Base-by-base conservation (phyloP, 2,329 filamentous ascomycete species). In the Trichoderma hamatum region DNA sequence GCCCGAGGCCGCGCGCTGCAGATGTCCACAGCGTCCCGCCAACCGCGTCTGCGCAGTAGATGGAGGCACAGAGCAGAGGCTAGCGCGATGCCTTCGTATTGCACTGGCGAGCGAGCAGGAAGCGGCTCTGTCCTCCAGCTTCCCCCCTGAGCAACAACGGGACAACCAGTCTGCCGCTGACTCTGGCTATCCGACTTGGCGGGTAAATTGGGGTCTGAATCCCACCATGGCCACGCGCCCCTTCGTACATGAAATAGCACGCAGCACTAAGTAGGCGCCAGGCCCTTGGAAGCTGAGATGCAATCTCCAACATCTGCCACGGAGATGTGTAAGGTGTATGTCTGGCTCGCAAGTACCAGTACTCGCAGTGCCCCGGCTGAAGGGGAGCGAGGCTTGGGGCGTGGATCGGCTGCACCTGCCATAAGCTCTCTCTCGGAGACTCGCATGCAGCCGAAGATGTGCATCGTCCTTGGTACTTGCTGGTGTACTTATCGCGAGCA, bases 361-460 rank as follows among this genome's bases (percentile, higher is more conserved):
- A 54, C 26, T 4, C 49, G 39, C 39, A 16, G 51, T 52, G 26
- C 26, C 46, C 30, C 54, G 32, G 21, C 60, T 39, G 46, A 51
- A 63, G 46, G 14, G 21, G 46, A 30, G 39, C 13, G 61, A 55
- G 32, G 49, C 49, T 55, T 64, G 61, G 61, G 51, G 51, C 34
- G 43, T 46, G 63, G 52, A 66, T 46, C 36, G 43, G 26, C 30
- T 30, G 54, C 54, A 28, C 28, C 28, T 56, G 36, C 34, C 52
- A 46, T 51, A 34, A 28, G 51, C 62, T 43, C 51, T 65, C 28
- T 58, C 26, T 43, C 36, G 63, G 52, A 46, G 54, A 26, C 54
- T 56, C 54, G 63, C 63, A 66, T 58, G 63, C 52, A 58, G 51
- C 52, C 54, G 63, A 39, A 56, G 63, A 58, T 49, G 52, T 34